These are phyloP conservation scores for Daldinia sp. DNA, from an alignment of 2,329 filamentous ascomycete genomes.

Conservation along the genomic window DNA sequence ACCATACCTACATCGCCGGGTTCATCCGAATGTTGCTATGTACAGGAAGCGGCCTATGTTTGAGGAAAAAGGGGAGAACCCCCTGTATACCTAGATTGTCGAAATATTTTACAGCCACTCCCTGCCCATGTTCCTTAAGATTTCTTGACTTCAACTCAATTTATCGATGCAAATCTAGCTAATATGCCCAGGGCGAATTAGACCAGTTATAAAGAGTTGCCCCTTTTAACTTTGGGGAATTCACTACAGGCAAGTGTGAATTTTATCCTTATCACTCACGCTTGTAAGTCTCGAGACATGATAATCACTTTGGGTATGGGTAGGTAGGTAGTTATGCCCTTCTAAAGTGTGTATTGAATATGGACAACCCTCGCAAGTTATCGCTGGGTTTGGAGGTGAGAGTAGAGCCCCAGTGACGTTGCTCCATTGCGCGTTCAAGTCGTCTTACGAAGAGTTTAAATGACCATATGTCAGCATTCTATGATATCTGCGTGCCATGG, in stretches of 20 bases:
- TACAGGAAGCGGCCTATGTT: background rate
- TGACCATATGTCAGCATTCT: background rate
- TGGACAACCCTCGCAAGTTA: background rate
- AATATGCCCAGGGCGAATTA: background rate
- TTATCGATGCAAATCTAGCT: background rate
- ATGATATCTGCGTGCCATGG: background rate
- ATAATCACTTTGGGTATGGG: background rate
- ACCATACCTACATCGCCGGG: too few relatives aligned
- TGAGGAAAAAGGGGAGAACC: background rate
- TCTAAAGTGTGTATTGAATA: background rate
- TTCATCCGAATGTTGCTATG: too few relatives aligned
- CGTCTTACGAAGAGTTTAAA: conserved; percentile 15
- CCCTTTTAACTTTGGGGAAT: background rate
- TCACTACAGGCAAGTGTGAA: background rate
- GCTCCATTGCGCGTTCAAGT: conserved; percentile 12
- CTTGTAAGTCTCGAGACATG: background rate
- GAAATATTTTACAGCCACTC: background rate
- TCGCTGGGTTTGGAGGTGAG: background rate
- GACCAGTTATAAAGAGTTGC: background rate
- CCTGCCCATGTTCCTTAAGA: too few relatives aligned
- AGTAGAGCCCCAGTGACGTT: conserved; percentile 21
- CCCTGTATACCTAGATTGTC: background rate
- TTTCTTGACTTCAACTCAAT: background rate
- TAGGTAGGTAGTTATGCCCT: too few relatives aligned
- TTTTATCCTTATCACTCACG: background rate